Conservation (phyloP, 2,329 filamentous ascomycete genomes). For the Phialophora tarda region DNA sequence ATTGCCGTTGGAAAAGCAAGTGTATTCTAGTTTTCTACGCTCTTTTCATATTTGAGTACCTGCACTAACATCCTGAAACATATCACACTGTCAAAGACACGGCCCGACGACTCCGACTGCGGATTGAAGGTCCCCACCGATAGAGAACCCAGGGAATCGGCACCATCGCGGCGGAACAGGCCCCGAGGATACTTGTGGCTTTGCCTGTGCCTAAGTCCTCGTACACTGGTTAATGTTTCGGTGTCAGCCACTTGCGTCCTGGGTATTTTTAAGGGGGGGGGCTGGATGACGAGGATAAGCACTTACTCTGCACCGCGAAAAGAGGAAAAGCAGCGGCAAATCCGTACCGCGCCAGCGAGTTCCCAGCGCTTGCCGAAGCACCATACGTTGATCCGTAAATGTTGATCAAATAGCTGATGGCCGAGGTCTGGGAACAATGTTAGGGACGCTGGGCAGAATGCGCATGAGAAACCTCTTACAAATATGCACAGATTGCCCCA, state of each 20-base stretch:
- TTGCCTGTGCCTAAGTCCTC: slow-evolving; percentile 8
- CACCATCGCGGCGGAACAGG: slow-evolving; percentile 9
- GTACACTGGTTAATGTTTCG: not conserved
- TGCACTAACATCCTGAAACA: too few species aligned
- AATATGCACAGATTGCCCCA: slow-evolving; percentile 41
- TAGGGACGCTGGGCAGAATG: not conserved
- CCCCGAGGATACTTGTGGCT: slow-evolving; percentile 14
- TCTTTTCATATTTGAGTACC: too few species aligned
- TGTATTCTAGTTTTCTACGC: too few species aligned
- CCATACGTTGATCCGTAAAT: slow-evolving; percentile 39
- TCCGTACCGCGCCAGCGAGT: slow-evolving; percentile 43
- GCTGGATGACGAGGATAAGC: not conserved
- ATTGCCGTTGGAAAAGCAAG: too few species aligned
- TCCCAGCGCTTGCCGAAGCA: slow-evolving; percentile 44
- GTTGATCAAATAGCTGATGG: slow-evolving; percentile 41
- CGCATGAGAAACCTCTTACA: slow-evolving; percentile 49
- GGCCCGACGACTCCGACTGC: slow-evolving; percentile 11
- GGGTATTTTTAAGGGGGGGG: not conserved
- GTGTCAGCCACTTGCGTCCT: not conserved
- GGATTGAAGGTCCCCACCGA: slow-evolving; percentile 7
- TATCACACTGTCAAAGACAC: not conserved
- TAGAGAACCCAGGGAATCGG: slow-evolving; percentile 14
- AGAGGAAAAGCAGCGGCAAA: slow-evolving; percentile 45
- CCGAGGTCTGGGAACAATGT: slow-evolving; percentile 49
- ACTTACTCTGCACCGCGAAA: slow-evolving; percentile 41